A percentile compares a stretch with the other conserved stretches of the same genome.
Conservation (phyloP, 164 flowering plant species). For the Sedum album region DNA sequence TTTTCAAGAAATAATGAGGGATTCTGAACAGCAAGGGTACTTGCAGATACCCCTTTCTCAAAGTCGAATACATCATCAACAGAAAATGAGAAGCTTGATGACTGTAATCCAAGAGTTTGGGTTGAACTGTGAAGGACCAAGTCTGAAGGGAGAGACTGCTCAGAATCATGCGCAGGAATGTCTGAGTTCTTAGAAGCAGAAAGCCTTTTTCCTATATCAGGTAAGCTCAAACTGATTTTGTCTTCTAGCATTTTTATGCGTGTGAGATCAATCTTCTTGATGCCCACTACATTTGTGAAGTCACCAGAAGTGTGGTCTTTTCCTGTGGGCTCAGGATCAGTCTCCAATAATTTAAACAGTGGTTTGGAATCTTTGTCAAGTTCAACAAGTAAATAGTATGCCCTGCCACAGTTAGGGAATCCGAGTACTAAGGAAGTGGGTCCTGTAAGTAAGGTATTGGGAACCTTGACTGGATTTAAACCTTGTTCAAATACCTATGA, state of each 20-base stretch:
- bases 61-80: slow-evolving; percentile 11
- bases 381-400: slow-evolving; percentile 77
- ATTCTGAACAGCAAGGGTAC: not conserved
- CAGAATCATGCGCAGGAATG: slow-evolving; percentile 36
- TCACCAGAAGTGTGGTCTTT: slow-evolving; percentile 1
- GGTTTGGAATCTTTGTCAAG: slow-evolving; percentile 86
- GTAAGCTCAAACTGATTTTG: slow-evolving; percentile 66
- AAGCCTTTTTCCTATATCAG: slow-evolving; percentile 38
- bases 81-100: slow-evolving; percentile 48
- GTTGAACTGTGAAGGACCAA: slow-evolving; percentile 36
- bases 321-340: slow-evolving; percentile 35
- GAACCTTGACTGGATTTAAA: slow-evolving; percentile 46
- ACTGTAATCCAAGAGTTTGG: slow-evolving; percentile 25
- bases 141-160: slow-evolving; percentile 26
- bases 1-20: slow-evolving; percentile 14
- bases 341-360: slow-evolving; percentile 62
- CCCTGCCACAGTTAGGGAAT: slow-evolving; percentile 81
- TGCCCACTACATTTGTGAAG: slow-evolving; percentile 38
- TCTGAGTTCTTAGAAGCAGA: slow-evolving; percentile 32
- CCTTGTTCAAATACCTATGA: slow-evolving; percentile 79
- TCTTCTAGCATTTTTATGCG: slow-evolving; percentile 75
- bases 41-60: slow-evolving; percentile 9
- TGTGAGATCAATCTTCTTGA: slow-evolving; percentile 57
- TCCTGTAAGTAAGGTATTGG: slow-evolving; percentile 49
- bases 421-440: slow-evolving; percentile 65